Percentiles rank a stretch among this genome's conserved stretches.
phyloP scores from a whole-genome alignment of 768 basidiomycete genomes.

The Mycena rebaudengoi region DNA sequence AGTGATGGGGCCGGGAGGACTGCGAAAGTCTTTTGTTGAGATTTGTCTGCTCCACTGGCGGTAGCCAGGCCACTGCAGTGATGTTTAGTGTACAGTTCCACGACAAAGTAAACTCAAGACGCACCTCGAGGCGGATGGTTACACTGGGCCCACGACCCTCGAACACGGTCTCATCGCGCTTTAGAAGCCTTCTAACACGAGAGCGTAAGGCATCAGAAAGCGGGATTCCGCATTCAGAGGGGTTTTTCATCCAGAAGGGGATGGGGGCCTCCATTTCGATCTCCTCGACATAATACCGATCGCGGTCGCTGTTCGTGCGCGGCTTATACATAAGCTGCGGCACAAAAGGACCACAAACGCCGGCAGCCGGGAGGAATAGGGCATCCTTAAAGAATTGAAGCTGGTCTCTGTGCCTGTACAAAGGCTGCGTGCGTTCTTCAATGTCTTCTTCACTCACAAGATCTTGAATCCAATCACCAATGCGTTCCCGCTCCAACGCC shows the following conservation, averaged over 20 bases:
- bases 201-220: constrained; percentile 70
- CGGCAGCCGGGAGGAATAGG: constrained; percentile 41
- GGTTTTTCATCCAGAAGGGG: constrained; percentile 62
- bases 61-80: constrained; percentile 80
- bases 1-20: constrained; percentile 79
- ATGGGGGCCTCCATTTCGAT: constrained; percentile 69
- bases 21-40: constrained; percentile 81
- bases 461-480: too few species aligned
- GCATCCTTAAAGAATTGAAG: constrained; percentile 52
- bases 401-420: constrained; percentile 52
- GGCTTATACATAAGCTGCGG: constrained; percentile 79
- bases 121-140: constrained; percentile 77
- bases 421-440: constrained; percentile 24
- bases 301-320: constrained; percentile 77
- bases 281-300: constrained; percentile 79
- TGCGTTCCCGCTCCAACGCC: too few species aligned
- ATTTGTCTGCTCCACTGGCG: constrained; percentile 81
- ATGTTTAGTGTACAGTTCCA: not conserved
- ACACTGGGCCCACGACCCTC: constrained; percentile 78
- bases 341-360: constrained; percentile 55
- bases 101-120: constrained; percentile 29
- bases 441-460: too few species aligned
- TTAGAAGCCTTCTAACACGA: constrained; percentile 58
- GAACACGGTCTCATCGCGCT: constrained; percentile 73
- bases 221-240: constrained; percentile 65